Evolutionary conservation across 257 asterid species (phyloP), one percentile per base, ranked within the genome.

Genomic region (Thymus quinquecostatus): DNA sequence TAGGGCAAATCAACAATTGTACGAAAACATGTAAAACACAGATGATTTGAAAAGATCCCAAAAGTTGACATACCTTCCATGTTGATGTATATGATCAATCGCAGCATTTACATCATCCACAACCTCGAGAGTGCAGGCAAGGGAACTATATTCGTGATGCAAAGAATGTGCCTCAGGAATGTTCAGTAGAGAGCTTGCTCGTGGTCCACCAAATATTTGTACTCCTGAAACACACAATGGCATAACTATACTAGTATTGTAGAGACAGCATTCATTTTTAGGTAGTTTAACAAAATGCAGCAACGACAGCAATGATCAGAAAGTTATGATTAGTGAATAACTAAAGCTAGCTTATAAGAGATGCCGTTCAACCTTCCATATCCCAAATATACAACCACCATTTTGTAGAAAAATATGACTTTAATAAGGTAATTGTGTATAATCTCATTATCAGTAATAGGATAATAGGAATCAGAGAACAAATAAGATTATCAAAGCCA

Each of bases 61-160:
- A 68, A 53, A 33, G 65, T 62, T 33, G 76, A 64, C 92, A 70
- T 82, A 82, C 98, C 98, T 94, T 72, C 97, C 98, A 62, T 94
- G 89, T 61, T 72, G 86, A 79, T 88, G 97, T 78, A 91, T 89
- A 75, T 94, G 97, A 74, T 91, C 96, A 82, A 94, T 87, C 76
- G 96, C 97, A 75, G 88, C 88, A 78, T 88, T 74, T 72, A 94
- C 98, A 68, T 94, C 97, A 80, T 89, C 87, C 86, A 94, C 97
- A 75, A 94, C 80, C 82, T 94, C 98, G 68, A 94, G 79, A 56
- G 98, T 88, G 80, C 97, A 94, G 78, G 97, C 95, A 32, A 89
- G 90, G 57, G 98, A 88, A 82, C 96, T 79, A 69, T 94, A 94
- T 82, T 94, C 98, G 60, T 94, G 96, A 84, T 94, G 97, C 69